Evolutionary conservation across 257 asterid species (phyloP).

Genomic region (Henckelia pumila): DNA sequence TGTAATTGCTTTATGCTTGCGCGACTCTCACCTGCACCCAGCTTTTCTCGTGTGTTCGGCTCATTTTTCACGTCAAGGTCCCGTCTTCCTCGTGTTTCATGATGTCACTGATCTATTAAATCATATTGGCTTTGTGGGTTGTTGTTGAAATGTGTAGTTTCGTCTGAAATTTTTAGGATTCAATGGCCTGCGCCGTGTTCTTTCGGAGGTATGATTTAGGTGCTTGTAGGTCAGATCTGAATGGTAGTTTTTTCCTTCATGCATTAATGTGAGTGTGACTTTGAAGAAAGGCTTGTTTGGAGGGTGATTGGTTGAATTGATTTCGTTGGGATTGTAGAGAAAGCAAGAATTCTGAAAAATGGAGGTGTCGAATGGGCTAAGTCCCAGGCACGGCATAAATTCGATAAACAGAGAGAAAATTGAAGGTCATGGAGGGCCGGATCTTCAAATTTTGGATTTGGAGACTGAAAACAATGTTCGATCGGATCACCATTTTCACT

Average conservation of each 20-base stretch:
- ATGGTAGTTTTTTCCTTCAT: background rate
- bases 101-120: conserved; percentile 17
- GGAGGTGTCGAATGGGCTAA: conserved; percentile 53
- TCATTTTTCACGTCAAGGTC: conserved; percentile 15
- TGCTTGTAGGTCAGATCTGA: conserved; percentile 33
- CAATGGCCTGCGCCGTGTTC: conserved; percentile 13
- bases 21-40: conserved; percentile 10
- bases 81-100: conserved; percentile 12
- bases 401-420: conserved; percentile 36
- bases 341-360: conserved; percentile 31
- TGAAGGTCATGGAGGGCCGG: conserved; percentile 32
- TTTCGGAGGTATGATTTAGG: conserved; percentile 27
- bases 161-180: conserved; percentile 25
- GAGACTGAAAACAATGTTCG: conserved; percentile 35
- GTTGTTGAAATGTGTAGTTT: conserved; percentile 19
- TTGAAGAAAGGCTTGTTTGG: conserved; percentile 10
- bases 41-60: conserved; percentile 5
- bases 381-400: conserved; percentile 45
- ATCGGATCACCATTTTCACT: conserved; percentile 46
- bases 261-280: conserved; percentile 1
- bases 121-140: conserved; percentile 17
- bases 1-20: conserved; percentile 25
- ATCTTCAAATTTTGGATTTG: conserved; percentile 40
- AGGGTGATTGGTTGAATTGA: conserved; percentile 4
- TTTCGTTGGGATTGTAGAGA: background rate